Base-by-base conservation (phyloP, 495 filamentous ascomycete species). In the Aspergillus ostianus region DNA sequence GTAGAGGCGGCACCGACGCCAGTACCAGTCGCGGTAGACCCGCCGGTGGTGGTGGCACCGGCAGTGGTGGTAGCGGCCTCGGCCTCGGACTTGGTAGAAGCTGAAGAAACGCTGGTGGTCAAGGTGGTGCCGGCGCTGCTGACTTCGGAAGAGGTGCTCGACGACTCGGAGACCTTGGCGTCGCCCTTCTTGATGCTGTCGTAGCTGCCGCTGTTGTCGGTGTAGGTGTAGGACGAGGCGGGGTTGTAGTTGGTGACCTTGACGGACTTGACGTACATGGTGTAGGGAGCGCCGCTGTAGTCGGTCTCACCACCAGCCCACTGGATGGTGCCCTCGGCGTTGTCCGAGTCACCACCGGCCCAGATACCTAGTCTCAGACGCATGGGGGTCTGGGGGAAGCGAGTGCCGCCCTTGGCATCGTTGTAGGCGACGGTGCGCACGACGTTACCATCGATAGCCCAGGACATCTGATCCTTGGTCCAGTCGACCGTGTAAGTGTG, bases 341-440 rank as follows among this genome's bases (percentile, higher is more conserved):
- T 89, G 64, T 73, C 74, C 1, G 87, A 70, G 66, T 93, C 91
- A 64, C 92, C 92, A 67, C 89, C 92, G 61, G 85, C 82, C 92
- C 92, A 96, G 49, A 85, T 81, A 55, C 92, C 91, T 57, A 96
- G 81, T 73, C 89, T 90, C 69, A 94, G 73, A 60, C 87, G 82
- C 87, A 92, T 91, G 6, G 92, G 92, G 1, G 91, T 93, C 79
- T 98, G 94, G 17, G 94, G 94, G 77, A 87, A 98, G 69, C 91
- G 85, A 57, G 82, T 74, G 44, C 80, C 89, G 54, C 86, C 84
- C 47, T 89, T 81, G 61, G 82, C 81, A 62, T 78, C 79, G 52
- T 82, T 81, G 59, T 73, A 77, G 21, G 63, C 61, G 45, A 97
- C 77, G 13, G 89, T 91, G 56, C 94, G 86, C 48, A 96, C 83